phyloP scores from a whole-genome alignment of 2,329 filamentous ascomycete species.

The Talaromyces marneffei region DNA sequence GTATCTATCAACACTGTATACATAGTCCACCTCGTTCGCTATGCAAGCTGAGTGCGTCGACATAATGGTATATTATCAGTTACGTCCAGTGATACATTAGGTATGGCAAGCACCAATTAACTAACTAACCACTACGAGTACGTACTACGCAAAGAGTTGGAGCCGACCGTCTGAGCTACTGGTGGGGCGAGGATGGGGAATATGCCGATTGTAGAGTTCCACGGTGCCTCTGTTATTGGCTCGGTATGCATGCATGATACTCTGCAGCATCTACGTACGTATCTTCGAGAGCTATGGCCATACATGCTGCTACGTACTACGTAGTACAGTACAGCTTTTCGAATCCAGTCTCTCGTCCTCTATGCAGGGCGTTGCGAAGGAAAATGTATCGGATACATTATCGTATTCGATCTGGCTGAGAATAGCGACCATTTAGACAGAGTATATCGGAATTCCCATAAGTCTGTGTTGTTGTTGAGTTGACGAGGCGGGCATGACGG shows the following conservation, averaged over 20 bases:
- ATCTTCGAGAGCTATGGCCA: not conserved
- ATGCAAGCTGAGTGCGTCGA: not conserved
- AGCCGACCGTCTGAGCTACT: not conserved
- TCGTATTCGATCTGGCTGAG: not conserved
- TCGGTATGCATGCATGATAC: not conserved
- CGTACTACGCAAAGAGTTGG: not conserved
- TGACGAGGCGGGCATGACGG: not conserved
- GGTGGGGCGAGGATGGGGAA: not conserved
- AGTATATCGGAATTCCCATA: not conserved
- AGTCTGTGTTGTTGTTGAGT: not conserved
- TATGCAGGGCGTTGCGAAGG: no score
- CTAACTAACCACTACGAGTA: no score
- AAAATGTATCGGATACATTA: no score
- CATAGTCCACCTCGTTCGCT: not conserved
- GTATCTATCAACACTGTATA: not conserved
- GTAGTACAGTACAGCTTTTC: no score
- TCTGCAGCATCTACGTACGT: not conserved
- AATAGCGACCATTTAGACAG: no score
- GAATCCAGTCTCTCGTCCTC: not conserved
- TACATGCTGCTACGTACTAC: no score
- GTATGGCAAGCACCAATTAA: not conserved
- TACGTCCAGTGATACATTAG: no score
- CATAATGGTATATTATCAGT: no score
- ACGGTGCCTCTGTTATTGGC: not conserved
- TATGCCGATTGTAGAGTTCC: not conserved